Base-by-base conservation (phyloP, 371 early-diverging fungal genomes). In the Syncephalastrum sp. region DNA sequence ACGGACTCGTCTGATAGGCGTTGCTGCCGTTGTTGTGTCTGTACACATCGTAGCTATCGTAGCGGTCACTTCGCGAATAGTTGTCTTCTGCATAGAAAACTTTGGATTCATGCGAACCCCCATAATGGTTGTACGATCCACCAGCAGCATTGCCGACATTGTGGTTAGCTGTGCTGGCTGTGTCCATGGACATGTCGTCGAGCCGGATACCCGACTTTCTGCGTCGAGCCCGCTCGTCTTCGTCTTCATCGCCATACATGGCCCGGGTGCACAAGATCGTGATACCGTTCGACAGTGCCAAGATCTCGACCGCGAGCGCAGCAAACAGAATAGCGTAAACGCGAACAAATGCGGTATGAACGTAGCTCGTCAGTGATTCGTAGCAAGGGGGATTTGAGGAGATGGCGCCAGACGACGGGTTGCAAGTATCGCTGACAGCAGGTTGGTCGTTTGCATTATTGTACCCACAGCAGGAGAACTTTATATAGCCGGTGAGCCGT, bases 391-490 rank as follows among this genome's bases (percentile, higher is more conserved):
- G 59, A 15, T 59, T 29, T 13, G 49, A 38, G 16, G 57, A 55
- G 16, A 55, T 57, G 0, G 17, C 10, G 15, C 62, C 61, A 13
- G 65, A 50, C 10, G 52, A 47, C 5, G 68, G 60, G 17, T 60
- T 51, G 52, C 79, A 75, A 2, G 46, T 56, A 12, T 61, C 53
- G 13, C 66, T 65, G 27, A 62, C 16, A 0, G 64, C 66, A 24
- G 57, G 68, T 21, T 67, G 61, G 48, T 77, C 73, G 43, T 57
- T 65, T 4, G 54, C 53, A 24, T 68, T 70, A 52, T 75, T 69
- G 51, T 59, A 73, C 48, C 79, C 79, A 63, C 79, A 78, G 50
- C 79, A 78, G 27, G 57, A 47, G 47, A 78, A 78, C 79, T 78
- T 33, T 33, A 33, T 33, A 33, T 5, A 8, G 38, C 12, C 12